Percentiles rank a stretch among this genome's conserved stretches.
phyloP scores from a whole-genome alignment of 805 yeast species.

The Candida peoriensis region DNA sequence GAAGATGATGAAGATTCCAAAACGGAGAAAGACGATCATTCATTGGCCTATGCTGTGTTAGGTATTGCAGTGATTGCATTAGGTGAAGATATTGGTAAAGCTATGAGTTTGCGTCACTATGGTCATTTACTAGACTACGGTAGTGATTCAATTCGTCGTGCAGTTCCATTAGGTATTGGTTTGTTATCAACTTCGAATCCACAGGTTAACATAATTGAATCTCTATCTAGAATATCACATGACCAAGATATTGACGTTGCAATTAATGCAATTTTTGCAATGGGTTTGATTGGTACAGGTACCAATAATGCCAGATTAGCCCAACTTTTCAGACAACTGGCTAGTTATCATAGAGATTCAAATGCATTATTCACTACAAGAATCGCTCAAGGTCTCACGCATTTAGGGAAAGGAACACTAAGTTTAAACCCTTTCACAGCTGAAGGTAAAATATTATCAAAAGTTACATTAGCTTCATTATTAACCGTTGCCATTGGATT shows the following conservation, averaged over 20 bases:
- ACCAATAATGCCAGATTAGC: slow-evolving; percentile 98
- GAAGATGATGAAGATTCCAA: slow-evolving; percentile 25
- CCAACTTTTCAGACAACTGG: slow-evolving; percentile 89
- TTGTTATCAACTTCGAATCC: slow-evolving; percentile 90
- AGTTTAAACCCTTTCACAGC: slow-evolving; percentile 85
- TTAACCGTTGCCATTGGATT: slow-evolving; percentile 80
- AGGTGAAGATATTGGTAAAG: slow-evolving; percentile 98
- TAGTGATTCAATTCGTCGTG: slow-evolving; percentile 80
- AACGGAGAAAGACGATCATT: slow-evolving; percentile 30
- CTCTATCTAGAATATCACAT: slow-evolving; percentile 92
- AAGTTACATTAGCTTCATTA: slow-evolving; percentile 85
- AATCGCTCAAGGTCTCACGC: slow-evolving; percentile 91
- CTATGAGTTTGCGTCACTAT: slow-evolving; percentile 95
- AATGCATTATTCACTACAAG: slow-evolving; percentile 90
- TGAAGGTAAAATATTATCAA: slow-evolving; percentile 82
- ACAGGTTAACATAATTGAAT: slow-evolving; percentile 94
- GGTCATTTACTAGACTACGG: slow-evolving; percentile 98
- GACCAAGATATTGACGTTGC: slow-evolving; percentile 94
- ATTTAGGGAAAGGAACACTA: slow-evolving; percentile 93
- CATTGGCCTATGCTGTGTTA: slow-evolving; percentile 78
- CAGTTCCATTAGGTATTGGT: slow-evolving; percentile 98
- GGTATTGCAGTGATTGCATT: slow-evolving; percentile 93
- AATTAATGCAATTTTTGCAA: slow-evolving; percentile 87
- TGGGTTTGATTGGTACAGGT: slow-evolving; percentile 99
- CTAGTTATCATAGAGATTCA: slow-evolving; percentile 88